Evolutionary conservation across 129 eudicot species (phyloP).

Genomic region (Lonicera japonica): DNA sequence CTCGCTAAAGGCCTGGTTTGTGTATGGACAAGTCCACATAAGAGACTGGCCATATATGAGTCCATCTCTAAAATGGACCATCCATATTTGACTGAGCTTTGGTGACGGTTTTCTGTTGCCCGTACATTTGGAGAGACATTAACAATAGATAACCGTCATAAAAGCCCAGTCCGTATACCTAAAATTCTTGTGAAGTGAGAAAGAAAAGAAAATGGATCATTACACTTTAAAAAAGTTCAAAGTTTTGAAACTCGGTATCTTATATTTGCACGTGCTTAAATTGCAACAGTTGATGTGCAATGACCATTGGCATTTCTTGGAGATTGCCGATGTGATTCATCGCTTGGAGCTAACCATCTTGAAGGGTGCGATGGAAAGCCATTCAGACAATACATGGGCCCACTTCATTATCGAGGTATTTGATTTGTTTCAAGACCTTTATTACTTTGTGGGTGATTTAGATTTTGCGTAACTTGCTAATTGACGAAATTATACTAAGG

Average conservation of each 20-base stretch:
- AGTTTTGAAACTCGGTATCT: too few relatives aligned
- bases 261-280: not conserved
- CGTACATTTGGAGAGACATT: too few relatives aligned
- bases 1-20: too few relatives aligned
- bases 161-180: not conserved
- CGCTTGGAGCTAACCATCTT: constrained; percentile 56
- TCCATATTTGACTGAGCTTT: too few relatives aligned
- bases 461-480: too few relatives aligned
- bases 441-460: not conserved
- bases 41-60: too few relatives aligned
- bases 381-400: constrained; percentile 52
- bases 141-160: too few relatives aligned
- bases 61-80: too few relatives aligned
- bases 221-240: too few relatives aligned
- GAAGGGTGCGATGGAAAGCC: constrained; percentile 58
- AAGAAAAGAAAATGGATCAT: not conserved
- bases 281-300: constrained; percentile 61
- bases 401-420: constrained; percentile 70
- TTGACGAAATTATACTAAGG: too few relatives aligned
- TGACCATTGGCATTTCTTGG: constrained; percentile 68
- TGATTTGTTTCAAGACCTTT: not conserved
- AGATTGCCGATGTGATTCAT: constrained; percentile 78
- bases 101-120: too few relatives aligned
- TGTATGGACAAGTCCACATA: too few relatives aligned
- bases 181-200: not conserved